Conservation (phyloP, 305 asterid genomes). For the Fraxinus dipetala region DNA sequence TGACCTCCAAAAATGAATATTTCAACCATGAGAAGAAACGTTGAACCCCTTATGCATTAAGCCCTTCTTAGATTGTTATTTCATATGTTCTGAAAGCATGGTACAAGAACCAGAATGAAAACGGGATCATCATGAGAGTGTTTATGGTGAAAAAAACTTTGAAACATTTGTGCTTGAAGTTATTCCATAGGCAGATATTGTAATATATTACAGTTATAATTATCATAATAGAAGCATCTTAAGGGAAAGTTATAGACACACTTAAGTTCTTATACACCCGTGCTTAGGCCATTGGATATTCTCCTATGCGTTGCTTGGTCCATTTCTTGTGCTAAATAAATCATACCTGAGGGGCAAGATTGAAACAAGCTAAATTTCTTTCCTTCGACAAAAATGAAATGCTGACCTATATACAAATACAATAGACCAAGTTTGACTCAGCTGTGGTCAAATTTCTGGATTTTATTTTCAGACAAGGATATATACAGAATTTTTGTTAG, state of each 20-base stretch:
- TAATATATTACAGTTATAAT: not conserved
- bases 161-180: not conserved
- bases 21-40: not conserved
- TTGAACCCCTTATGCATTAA: not conserved
- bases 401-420: not conserved
- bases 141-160: not conserved
- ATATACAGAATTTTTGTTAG: not conserved
- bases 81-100: not conserved
- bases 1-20: not conserved
- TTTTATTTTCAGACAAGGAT: not conserved
- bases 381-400: too few relatives aligned
- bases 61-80: not conserved
- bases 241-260: not conserved
- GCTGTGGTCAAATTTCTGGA: not conserved
- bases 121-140: not conserved
- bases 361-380: not conserved
- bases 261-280: not conserved
- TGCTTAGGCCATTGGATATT: not conserved
- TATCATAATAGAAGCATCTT: not conserved
- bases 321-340: not conserved
- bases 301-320: not conserved
- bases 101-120: constrained; percentile 5
- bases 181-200: not conserved
- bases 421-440: not conserved
- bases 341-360: not conserved